Evolutionary conservation across 139 green algal species (phyloP).

Genomic region (Tetraselmis chui): DNA sequence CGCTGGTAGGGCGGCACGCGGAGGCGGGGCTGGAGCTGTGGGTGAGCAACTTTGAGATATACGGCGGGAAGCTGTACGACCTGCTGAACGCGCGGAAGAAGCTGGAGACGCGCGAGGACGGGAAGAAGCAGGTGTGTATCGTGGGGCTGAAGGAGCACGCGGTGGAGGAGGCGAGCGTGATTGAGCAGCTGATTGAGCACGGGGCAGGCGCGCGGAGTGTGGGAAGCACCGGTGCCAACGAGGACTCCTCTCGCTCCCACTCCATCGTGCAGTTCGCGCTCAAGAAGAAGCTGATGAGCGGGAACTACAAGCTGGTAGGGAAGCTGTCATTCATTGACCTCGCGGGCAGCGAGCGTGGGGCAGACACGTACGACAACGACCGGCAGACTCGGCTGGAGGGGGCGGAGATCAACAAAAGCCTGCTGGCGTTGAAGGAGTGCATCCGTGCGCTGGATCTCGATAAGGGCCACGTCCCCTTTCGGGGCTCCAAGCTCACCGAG

Average conservation of each 20-base stretch:
- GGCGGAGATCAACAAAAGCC: conserved; percentile 97
- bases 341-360: conserved; percentile 91
- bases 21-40: conserved; percentile 53
- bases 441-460: conserved; percentile 87
- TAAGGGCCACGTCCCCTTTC: conserved; percentile 91
- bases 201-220: conserved; percentile 62
- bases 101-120: conserved; percentile 90
- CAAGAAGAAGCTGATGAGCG: conserved; percentile 35
- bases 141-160: conserved; percentile 70
- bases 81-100: conserved; percentile 87
- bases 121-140: conserved; percentile 74
- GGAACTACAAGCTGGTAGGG: conserved; percentile 42
- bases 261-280: conserved; percentile 90
- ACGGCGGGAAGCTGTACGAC: conserved; percentile 95
- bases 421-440: conserved; percentile 92
- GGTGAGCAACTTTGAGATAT: conserved; percentile 94
- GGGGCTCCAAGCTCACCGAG: conserved; percentile 87
- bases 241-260: conserved; percentile 91
- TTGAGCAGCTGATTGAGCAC: conserved; percentile 74
- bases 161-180: conserved; percentile 36
- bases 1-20: not conserved
- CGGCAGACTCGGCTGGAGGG: conserved; percentile 77
- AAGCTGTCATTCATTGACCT: conserved; percentile 99
- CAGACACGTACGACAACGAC: conserved; percentile 95
- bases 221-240: conserved; percentile 90